A percentile compares a stretch with the other conserved stretches of the same genome.
Conservation (phyloP, 1,139 yeast genomes). For the Sugiyamaella paludigena region DNA sequence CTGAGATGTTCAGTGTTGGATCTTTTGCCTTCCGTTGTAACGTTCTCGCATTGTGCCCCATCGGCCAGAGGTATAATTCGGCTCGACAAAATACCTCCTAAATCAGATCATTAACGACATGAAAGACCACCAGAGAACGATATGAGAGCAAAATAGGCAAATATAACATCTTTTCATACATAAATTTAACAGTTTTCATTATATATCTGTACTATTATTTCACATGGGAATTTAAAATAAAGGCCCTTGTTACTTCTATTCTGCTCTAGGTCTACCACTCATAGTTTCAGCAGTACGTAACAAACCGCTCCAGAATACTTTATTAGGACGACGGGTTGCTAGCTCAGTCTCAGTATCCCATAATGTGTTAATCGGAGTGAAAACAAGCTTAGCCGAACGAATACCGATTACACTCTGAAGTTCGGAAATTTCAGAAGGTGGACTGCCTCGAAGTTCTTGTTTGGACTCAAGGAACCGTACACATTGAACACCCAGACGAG, state of each 20-base stretch:
- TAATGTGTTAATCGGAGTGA: slow-evolving; percentile 68
- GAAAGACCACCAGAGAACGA: too few species aligned
- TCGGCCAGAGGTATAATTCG: too few species aligned
- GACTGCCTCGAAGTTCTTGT: slow-evolving; percentile 25
- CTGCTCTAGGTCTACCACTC: slow-evolving; percentile 59
- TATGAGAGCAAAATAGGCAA: too few species aligned
- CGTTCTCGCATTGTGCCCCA: too few species aligned
- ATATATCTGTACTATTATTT: too few species aligned
- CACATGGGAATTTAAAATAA: too few species aligned
- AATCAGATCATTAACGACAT: too few species aligned
- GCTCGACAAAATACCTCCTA: too few species aligned
- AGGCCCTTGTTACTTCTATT: background rate
- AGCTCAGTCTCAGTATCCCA: slow-evolving; percentile 86
- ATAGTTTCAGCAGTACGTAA: slow-evolving; percentile 80
- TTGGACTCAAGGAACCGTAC: slow-evolving; percentile 72
- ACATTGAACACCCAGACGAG: slow-evolving; percentile 85
- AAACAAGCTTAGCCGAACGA: slow-evolving; percentile 70
- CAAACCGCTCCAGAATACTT: slow-evolving; percentile 74
- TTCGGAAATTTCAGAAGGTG: slow-evolving; percentile 37
- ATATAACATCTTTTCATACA: too few species aligned
- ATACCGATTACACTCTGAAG: slow-evolving; percentile 90
- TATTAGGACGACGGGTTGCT: slow-evolving; percentile 80
- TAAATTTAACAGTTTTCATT: too few species aligned
- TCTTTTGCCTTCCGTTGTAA: too few species aligned
- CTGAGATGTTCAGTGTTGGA: too few species aligned